These are phyloP conservation scores for Aeschynomene evenia DNA, from an alignment of 306 rosid genomes.

Conservation along the genomic window DNA sequence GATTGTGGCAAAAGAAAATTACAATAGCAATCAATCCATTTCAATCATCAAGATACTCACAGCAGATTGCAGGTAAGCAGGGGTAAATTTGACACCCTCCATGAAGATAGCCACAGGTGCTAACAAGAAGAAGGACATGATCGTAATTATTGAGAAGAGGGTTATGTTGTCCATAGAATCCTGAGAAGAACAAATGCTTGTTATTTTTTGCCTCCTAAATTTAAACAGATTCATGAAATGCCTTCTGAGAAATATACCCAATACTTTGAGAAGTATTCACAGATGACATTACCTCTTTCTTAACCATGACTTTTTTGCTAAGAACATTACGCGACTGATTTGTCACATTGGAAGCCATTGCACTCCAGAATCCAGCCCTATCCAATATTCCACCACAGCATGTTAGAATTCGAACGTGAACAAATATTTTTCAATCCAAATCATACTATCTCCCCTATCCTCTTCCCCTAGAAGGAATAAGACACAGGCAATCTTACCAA, in stretches of 20 bases:
- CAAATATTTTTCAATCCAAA: conserved; percentile 4
- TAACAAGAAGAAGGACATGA: conserved; percentile 87
- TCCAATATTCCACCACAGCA: conserved; percentile 29
- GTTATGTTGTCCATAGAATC: conserved; percentile 90
- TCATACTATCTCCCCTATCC: background rate
- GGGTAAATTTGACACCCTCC: conserved; percentile 93
- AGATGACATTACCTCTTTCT: conserved; percentile 58
- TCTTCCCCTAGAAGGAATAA: conserved; percentile 2
- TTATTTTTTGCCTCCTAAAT: conserved; percentile 10
- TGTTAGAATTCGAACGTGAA: conserved; percentile 15
- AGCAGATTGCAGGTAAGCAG: conserved; percentile 69
- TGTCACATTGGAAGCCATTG: conserved; percentile 97
- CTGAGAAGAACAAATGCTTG: conserved; percentile 51
- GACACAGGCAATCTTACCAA: conserved; percentile 54
- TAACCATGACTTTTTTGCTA: conserved; percentile 95
- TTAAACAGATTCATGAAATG: conserved; percentile 6
- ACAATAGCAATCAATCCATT: conserved; percentile 4
- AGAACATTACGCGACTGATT: conserved; percentile 97
- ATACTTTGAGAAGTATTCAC: conserved; percentile 11
- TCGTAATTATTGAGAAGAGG: conserved; percentile 88
- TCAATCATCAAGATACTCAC: conserved; percentile 56
- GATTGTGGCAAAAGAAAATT: conserved; percentile 7
- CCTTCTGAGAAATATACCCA: background rate
- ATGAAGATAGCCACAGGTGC: conserved; percentile 74
- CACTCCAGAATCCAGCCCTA: conserved; percentile 98